Percentiles rank a stretch among this genome's conserved stretches.
These are phyloP conservation scores for Smallanthus sonchifolius DNA, from an alignment of 129 eudicot species.

Conservation along the genomic window DNA sequence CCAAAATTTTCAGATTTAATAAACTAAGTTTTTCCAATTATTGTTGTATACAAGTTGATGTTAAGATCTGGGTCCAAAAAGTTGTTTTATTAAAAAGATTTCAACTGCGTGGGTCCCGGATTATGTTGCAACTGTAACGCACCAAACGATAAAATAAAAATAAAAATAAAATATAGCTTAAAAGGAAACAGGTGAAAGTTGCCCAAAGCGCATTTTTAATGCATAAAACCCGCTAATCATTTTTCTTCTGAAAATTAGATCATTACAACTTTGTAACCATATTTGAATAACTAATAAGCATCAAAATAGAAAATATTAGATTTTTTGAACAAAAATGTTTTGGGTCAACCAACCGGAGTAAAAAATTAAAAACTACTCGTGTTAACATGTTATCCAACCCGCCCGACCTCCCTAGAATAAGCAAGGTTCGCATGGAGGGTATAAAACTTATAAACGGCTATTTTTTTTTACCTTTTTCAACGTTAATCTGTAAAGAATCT, in stretches of 20 bases:
- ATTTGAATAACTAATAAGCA: background rate
- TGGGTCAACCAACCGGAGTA: background rate
- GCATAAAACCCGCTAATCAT: background rate
- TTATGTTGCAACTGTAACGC: background rate
- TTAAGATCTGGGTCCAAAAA: background rate
- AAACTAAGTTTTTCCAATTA: too few relatives aligned
- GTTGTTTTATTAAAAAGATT: background rate
- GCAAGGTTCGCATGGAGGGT: background rate
- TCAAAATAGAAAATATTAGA: background rate
- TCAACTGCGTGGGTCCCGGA: background rate
- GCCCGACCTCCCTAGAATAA: background rate
- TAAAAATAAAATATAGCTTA: background rate
- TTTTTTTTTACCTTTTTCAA: slow-evolving; percentile 57
- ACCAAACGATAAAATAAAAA: background rate
- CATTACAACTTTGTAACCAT: background rate
- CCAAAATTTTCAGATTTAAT: too few relatives aligned
- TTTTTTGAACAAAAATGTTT: background rate
- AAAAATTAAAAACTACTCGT: background rate
- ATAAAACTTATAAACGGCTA: background rate
- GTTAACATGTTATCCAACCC: background rate
- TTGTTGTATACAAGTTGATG: background rate
- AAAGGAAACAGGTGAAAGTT: background rate
- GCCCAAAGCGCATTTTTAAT: background rate
- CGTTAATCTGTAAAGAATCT: slow-evolving; percentile 76
- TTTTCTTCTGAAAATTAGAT: background rate